Base-by-base conservation (phyloP, 148 eudicot genomes). In the Tetragonia tetragonoides region DNA sequence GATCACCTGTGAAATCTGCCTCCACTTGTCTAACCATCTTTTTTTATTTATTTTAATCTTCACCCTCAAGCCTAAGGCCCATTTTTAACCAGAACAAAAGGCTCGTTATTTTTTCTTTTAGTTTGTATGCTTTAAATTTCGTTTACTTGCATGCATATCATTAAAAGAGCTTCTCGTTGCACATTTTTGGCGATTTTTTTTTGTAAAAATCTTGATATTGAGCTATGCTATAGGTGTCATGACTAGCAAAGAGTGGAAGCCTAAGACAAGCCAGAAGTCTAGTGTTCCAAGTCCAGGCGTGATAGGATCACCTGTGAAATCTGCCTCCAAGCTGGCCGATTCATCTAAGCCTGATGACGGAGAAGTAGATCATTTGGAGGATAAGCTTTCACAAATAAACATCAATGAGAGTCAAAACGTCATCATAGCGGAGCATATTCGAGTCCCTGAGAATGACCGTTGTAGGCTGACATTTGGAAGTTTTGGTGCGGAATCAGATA, bases 161-260 rank as follows among this genome's bases (percentile, higher is more conserved):
- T 28, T 28, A 1, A 28, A 28, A 28, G 34, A 28, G 34, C 34
- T 28, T 28, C 34, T 28, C 34, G 34, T 28, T 28, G 34, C 34
- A 28, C 34, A 28, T 28, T 28, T 28, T 1, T 28, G 34, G 34
- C 34, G 1, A 28, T 28, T 0, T 0, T 28, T 28, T 28, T 28
- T 28, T 28, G 34, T 28, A 7, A 42, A 34, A 66, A 46, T 38
- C 16, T 67, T 61, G 61, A 59, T 66, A 11, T 34, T 67, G 54
- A 18, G 10, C 38, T 73, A 51, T 77, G 65, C 37, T 84, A 71
- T 82, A 95, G 99, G 86, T 75, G 61, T 84, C 18, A 84, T 86
- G 79, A 79, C 91, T 77, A 87, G 83, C 70, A 94, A 90, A 86
- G 97, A 92, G 76, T 95, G 99, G 99, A 95, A 93, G 83, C 99